These are phyloP conservation scores for Corymbia citriodora DNA, from an alignment of 441 rosid species.

Conservation along the genomic window DNA sequence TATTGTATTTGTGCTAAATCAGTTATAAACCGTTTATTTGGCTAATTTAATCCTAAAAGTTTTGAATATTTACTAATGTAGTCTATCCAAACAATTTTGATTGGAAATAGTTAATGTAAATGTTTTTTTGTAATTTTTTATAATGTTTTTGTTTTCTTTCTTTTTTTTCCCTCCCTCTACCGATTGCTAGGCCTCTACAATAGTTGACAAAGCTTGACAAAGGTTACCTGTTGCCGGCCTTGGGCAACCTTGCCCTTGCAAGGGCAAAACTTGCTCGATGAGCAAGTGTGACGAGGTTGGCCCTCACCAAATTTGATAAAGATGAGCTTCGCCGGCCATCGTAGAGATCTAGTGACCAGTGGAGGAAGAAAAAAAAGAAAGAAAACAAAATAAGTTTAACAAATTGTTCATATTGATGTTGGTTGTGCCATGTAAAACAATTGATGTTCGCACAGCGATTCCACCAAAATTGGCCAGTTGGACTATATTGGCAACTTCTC, in stretches of 20 bases:
- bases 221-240: not conserved
- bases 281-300: not conserved
- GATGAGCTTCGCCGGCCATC: not conserved
- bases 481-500: not conserved
- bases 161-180: not conserved
- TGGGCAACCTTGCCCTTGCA: not conserved
- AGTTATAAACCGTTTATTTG: too few relatives aligned
- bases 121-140: too few relatives aligned
- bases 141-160: not conserved
- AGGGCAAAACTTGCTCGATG: not conserved
- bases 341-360: accelerated
- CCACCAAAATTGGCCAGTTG: accelerated
- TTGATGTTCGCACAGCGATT: not conserved
- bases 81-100: too few relatives aligned
- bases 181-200: accelerated
- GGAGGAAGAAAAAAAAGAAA: accelerated
- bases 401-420: not conserved
- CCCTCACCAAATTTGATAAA: not conserved
- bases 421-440: not conserved
- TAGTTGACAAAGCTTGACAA: accelerated
- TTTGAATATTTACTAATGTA: not conserved
- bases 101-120: accelerated
- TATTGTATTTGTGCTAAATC: too few relatives aligned
- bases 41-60: too few relatives aligned
- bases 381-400: too few relatives aligned